Conservation (phyloP, 2,329 filamentous ascomycete genomes). For the Aspergillus melleus region DNA sequence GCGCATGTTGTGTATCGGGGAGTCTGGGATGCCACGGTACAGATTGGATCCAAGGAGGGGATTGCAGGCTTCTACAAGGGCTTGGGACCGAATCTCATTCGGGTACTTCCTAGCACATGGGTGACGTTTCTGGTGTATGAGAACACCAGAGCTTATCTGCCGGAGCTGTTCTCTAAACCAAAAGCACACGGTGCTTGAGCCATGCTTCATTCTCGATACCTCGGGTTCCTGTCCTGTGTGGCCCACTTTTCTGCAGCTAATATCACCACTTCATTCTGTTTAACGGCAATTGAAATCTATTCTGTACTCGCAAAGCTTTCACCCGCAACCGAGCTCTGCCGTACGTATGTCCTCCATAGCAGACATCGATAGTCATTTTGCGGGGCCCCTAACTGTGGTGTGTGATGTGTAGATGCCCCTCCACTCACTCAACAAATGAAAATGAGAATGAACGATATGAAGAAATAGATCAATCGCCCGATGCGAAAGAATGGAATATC, state of each 20-base stretch:
- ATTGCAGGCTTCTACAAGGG: conserved; percentile 86
- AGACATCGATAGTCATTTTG: not conserved
- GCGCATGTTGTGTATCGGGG: conserved; percentile 72
- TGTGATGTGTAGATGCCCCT: not conserved
- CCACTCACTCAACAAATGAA: not conserved
- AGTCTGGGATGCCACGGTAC: conserved; percentile 68
- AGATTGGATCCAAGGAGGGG: conserved; percentile 79
- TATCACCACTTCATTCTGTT: not conserved
- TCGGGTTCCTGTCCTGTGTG: not conserved
- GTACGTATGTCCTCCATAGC: not conserved
- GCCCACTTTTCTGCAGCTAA: not conserved
- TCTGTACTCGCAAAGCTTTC: not conserved
- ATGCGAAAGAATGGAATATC: not conserved
- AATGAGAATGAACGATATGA: no score
- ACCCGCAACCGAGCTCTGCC: not conserved
- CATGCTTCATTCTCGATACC: no score
- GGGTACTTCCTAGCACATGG: conserved; percentile 92
- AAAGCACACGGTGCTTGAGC: not conserved
- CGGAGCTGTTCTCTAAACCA: conserved; percentile 30
- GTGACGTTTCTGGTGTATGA: conserved; percentile 97
- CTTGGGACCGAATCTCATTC: conserved; percentile 80
- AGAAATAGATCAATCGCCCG: not conserved
- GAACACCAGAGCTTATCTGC: conserved; percentile 78
- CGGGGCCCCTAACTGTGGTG: not conserved
- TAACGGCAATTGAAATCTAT: not conserved